Conservation (phyloP, 202 grass and related monocot species). For the Setaria viridis region DNA sequence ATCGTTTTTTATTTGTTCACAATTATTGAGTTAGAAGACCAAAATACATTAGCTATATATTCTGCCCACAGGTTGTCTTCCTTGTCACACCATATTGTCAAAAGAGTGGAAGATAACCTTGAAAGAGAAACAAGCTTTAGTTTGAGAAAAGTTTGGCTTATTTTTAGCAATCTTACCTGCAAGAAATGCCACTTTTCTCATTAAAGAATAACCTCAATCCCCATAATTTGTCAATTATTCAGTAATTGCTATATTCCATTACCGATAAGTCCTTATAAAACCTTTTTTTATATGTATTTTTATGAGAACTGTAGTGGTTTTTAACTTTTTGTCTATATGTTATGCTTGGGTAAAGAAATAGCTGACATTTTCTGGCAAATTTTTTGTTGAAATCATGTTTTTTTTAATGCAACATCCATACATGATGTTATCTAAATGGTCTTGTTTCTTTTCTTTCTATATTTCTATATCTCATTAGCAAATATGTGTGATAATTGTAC, state of each 20-base stretch:
- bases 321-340: not conserved
- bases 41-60: constrained; percentile 10
- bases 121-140: constrained; percentile 21
- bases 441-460: constrained; percentile 9
- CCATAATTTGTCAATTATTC: not conserved
- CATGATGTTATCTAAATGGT: not conserved
- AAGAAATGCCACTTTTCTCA: not conserved
- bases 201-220: not conserved
- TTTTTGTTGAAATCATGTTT: not conserved
- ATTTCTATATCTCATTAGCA: not conserved
- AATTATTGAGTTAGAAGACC: constrained; percentile 10
- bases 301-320: not conserved
- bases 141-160: constrained; percentile 21
- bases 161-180: not conserved
- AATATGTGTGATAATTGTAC: not conserved
- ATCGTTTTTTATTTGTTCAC: constrained; percentile 29
- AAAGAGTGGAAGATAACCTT: not conserved
- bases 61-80: not conserved
- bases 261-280: not conserved
- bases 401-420: not conserved
- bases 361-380: not conserved
- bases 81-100: constrained; percentile 1
- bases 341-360: not conserved
- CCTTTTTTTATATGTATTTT: not conserved
- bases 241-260: constrained; percentile 1